Base-by-base conservation (phyloP, 106 monocot genomes). In the Ottelia alismoides region DNA sequence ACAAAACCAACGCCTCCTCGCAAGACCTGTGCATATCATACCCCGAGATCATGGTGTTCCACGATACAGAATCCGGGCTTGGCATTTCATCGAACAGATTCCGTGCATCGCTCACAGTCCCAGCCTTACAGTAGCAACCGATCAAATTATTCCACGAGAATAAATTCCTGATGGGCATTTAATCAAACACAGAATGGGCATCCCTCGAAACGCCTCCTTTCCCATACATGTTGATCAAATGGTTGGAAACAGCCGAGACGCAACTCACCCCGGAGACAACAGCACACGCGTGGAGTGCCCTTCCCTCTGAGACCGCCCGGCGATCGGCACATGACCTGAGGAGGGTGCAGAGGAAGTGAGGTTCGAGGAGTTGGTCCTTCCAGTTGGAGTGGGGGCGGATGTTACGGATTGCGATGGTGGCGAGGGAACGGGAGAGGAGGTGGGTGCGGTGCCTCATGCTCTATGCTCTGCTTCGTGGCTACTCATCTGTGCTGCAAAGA, bases 81-180 rank as follows among this genome's bases (percentile, higher is more conserved):
- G 77, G 77, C 72, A 78, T 78, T 64, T 64, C 68, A 54, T 78
- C 63, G 23, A 78, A 78, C 67, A 78, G 17, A n/a, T 28, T 5
- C 16, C 58, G 58, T 0, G 72, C 77, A 3, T 43, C 43, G 1
- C 17, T 17, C 14, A 72, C 31, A 22, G 10, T 48, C 20, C 72
- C 72, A 12, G 21, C 25, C 17, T 62, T 69, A 51, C 68, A 69
- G 31, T 74, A 78, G 2, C 47, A 54, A 46, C 27, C 32, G 3
- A 74, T 50, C 22, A 78, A 45, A 20, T 43, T 70, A 32, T 78
- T 78, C 69, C 73, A 78, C 11, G 73, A 78, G 52, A 73, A 69
- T 51, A 65, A 30, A 61, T 74, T 78, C 28, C 61, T 61, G 20
- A 19, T 30, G 17, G 19, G 0, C 61, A 74, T 66, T 28, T 23